phyloP scores from a whole-genome alignment of 768 basidiomycete genomes.

The Melanogaster broomeanus region DNA sequence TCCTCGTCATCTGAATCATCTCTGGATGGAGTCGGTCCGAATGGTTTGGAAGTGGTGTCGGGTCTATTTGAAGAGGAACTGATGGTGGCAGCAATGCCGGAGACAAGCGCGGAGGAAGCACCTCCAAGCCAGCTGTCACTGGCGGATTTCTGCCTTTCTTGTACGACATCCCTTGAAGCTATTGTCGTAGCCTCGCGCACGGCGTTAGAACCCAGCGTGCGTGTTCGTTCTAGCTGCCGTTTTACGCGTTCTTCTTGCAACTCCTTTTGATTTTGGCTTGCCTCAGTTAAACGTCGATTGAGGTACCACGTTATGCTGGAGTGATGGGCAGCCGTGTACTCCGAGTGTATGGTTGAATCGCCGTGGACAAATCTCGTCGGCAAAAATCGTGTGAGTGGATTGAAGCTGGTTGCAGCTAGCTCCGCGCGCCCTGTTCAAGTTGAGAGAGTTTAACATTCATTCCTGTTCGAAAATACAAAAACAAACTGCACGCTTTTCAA shows the following conservation, averaged over 20 bases:
- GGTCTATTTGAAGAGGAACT: conserved; percentile 44
- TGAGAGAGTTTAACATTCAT: conserved; percentile 16
- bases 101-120: conserved; percentile 54
- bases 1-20: conserved; percentile 63
- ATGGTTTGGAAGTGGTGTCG: conserved; percentile 25
- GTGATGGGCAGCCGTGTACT: conserved; percentile 86
- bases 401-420: conserved; percentile 61
- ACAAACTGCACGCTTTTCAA: conserved; percentile 79
- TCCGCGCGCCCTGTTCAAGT: conserved; percentile 59
- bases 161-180: conserved; percentile 30
- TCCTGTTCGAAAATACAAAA: conserved; percentile 13
- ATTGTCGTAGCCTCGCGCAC: conserved; percentile 60
- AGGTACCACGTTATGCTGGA: conserved; percentile 93
- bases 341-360: conserved; percentile 50
- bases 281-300: conserved; percentile 74
- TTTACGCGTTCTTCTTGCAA: conserved; percentile 94
- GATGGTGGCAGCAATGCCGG: conserved; percentile 60
- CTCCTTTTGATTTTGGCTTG: conserved; percentile 77
- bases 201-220: conserved; percentile 81
- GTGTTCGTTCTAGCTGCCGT: conserved; percentile 81
- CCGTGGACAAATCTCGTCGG: conserved; percentile 69
- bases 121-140: conserved; percentile 63
- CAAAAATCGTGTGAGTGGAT: conserved; percentile 68
- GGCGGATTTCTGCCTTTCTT: conserved; percentile 16
- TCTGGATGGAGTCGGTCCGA: conserved; percentile 34